Conservation (phyloP, 1,139 yeast species). For the Kodamaea fungicola region DNA sequence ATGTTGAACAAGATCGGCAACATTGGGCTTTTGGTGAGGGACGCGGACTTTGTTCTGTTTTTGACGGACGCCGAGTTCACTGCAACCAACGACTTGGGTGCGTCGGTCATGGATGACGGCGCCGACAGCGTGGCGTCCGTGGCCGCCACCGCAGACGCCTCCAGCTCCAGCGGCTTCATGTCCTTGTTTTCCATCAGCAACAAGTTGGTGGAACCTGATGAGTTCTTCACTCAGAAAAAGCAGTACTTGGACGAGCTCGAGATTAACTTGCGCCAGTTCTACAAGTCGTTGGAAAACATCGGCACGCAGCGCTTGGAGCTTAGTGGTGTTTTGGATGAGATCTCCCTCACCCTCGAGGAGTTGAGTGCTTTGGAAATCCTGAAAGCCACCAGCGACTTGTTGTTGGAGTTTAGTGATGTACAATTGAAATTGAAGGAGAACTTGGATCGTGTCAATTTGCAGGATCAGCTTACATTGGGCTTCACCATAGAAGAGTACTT, state of each 20-base stretch:
- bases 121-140: conserved; percentile 24
- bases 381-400: conserved; percentile 56
- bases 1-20: conserved; percentile 73
- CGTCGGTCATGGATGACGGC: conserved; percentile 13
- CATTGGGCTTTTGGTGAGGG: conserved; percentile 57
- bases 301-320: conserved; percentile 76
- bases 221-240: conserved; percentile 68
- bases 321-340: conserved; percentile 41
- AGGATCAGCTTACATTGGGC: conserved; percentile 84
- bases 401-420: conserved; percentile 59
- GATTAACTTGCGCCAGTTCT: conserved; percentile 63
- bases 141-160: conserved; percentile 14
- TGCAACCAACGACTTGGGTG: conserved; percentile 44
- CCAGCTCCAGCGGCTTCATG: conserved; percentile 49
- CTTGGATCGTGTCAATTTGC: conserved; percentile 75
- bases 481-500: conserved; percentile 85
- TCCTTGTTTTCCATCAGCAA: conserved; percentile 55
- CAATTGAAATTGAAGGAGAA: conserved; percentile 71
- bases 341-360: conserved; percentile 62
- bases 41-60: conserved; percentile 75
- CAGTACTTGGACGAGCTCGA: conserved; percentile 71
- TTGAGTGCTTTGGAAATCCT: conserved; percentile 76
- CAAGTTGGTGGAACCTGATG: conserved; percentile 75
- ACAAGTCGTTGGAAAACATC: conserved; percentile 70
- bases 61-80: conserved; percentile 70